Evolutionary conservation across 1,284 basidiomycete genomes (phyloP), one percentile per base, ranked within the genome.

Genomic region (Irpex sp.): DNA sequence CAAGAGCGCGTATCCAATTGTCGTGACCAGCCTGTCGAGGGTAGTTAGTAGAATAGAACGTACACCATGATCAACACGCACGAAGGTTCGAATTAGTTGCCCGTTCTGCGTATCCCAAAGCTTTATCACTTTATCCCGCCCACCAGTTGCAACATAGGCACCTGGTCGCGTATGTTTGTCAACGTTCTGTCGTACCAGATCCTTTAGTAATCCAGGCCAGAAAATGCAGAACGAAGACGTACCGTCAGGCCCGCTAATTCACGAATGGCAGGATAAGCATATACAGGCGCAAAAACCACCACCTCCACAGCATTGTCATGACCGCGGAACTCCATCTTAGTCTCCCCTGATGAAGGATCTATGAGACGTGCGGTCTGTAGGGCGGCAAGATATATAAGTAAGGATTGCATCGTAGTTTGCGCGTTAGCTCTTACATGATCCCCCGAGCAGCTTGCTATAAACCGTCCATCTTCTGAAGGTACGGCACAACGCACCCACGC

Each of bases 281-380:
- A 77, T 5, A 86, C 74, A 1, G 95, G 95, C 6, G 93, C 93
- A 72, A 96, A 96, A 7, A 87, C 85, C 11, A 90, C 89, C 47
- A 86, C 87, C 73, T 96, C 93, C 13, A 97, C 86, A 19, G 93
- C 90, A 73, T 96, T 89, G 58, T 95, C 94, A 71, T 97, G 95
- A 0, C 93, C 94, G 61, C 94, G 81, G 70, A 97, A 79, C 69
- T 95, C 93, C 70, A 85, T 80, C 74, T 94, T 95, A 43, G 86
- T 86, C 70, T 93, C 88, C 17, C 92, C 93, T 6, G 84, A 85
- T 57, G 86, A 74, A 0, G 87, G 79, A 68, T 97, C 93, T 85
- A 91, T 94, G 66, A 96, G 80, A 26, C 92, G 83, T 36, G 90
- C 87, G 35, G 93, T 95, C 91, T 96, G 74, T 2, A 55, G 26